A percentile compares a stretch with the other conserved stretches of the same genome.
These are phyloP conservation scores for Raffaelea arxii DNA, from an alignment of 2,329 filamentous ascomycete genomes.

Conservation along the genomic window DNA sequence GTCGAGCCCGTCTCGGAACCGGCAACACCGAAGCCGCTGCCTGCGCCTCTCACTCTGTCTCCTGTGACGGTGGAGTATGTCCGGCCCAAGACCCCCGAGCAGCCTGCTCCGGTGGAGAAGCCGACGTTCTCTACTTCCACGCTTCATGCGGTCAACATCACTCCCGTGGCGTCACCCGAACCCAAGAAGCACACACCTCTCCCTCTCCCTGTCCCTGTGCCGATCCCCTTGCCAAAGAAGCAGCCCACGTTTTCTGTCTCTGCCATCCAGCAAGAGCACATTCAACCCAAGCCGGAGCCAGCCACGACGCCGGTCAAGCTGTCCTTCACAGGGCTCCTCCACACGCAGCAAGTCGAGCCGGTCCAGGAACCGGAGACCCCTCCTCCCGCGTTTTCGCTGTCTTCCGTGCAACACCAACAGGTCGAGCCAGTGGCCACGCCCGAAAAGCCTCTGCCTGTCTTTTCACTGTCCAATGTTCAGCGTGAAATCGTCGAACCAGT, in stretches of 20 bases:
- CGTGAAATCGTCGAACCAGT: slow-evolving; percentile 15
- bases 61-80: slow-evolving; percentile 6
- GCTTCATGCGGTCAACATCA: slow-evolving; percentile 8
- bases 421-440: no score
- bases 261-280: slow-evolving; percentile 28
- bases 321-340: no score
- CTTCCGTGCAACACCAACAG: no score
- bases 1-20: slow-evolving; percentile 2
- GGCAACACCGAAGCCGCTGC: background rate
- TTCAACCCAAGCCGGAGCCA: slow-evolving; percentile 11
- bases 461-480: slow-evolving; percentile 21
- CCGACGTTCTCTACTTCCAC: slow-evolving; percentile 8
- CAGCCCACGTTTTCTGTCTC: slow-evolving; percentile 24
- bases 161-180: no score
- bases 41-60: slow-evolving; percentile 5
- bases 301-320: no score
- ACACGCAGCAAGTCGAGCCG: slow-evolving; percentile 6
- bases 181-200: no score
- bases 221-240: slow-evolving; percentile 2
- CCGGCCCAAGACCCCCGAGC: slow-evolving; percentile 2
- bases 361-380: slow-evolving; percentile 18
- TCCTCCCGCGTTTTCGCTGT: slow-evolving; percentile 20
- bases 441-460: no score
- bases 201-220: slow-evolving; percentile 4
- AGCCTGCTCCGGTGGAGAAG: slow-evolving; percentile 1